A percentile compares a stretch with the other conserved stretches of the same genome.
phyloP scores from a whole-genome alignment of 2,329 filamentous ascomycete genomes.

The Arthrobotrys megalospora region DNA sequence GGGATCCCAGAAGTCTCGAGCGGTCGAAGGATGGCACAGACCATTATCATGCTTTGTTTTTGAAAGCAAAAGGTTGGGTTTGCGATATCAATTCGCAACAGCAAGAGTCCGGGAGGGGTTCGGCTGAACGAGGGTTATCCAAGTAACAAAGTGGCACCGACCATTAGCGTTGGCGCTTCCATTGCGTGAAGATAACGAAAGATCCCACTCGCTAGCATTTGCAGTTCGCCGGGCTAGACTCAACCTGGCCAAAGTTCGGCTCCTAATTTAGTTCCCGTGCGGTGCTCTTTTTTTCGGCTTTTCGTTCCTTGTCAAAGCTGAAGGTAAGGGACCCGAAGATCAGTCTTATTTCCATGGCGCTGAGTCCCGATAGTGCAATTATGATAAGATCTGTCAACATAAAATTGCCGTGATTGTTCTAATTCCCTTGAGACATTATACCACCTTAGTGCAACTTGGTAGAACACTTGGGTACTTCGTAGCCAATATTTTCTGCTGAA shows the following conservation, averaged over 20 bases:
- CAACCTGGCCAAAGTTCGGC: conserved; percentile 40
- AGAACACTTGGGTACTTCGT: conserved; percentile 19
- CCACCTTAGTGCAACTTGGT: conserved; percentile 10
- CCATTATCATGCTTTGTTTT: conserved; percentile 14
- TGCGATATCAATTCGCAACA: conserved; percentile 12
- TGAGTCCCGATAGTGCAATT: conserved; percentile 19
- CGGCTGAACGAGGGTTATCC: conserved; percentile 29
- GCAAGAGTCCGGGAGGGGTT: not conserved
- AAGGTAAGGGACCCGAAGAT: not conserved
- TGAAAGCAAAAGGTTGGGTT: not conserved
- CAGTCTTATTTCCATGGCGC: conserved; percentile 14
- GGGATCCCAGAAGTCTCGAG: not conserved
- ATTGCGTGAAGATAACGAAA: conserved; percentile 36
- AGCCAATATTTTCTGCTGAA: conserved; percentile 37
- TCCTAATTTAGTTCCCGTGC: conserved; percentile 47
- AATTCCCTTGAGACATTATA: conserved; percentile 38
- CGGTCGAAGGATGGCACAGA: conserved; percentile 7
- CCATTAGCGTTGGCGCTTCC: conserved; percentile 43
- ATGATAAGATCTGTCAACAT: conserved; percentile 1
- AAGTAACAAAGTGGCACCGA: conserved; percentile 21
- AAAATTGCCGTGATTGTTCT: conserved; percentile 40
- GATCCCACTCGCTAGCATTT: conserved; percentile 4
- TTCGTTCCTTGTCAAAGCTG: conserved; percentile 17
- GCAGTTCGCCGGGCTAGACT: not conserved
- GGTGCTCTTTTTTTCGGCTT: conserved; percentile 11